Evolutionary conservation across 2,329 filamentous ascomycete genomes (phyloP).

Genomic region (Ambrosiella beaveri): DNA sequence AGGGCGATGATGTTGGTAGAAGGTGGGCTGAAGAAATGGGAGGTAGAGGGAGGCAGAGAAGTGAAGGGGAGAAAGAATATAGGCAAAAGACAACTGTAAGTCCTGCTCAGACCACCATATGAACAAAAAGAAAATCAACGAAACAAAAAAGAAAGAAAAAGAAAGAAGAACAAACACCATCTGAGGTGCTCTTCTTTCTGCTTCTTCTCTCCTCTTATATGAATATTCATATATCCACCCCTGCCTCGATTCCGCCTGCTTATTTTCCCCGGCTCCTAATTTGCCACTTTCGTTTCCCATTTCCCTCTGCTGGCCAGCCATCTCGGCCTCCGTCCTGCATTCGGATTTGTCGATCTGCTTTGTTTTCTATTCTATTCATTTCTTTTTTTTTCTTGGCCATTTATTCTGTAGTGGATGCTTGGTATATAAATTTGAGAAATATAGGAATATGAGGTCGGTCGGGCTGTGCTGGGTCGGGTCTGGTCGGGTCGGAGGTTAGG

Average conservation of each 20-base stretch:
- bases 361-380: no score
- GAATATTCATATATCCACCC: background rate
- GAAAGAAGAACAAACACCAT: background rate
- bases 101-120: background rate
- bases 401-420: no score
- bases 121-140: background rate
- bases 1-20: conserved; percentile 28
- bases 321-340: background rate
- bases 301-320: background rate
- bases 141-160: background rate
- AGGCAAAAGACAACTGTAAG: background rate
- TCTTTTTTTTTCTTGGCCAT: no score
- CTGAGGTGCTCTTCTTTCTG: no score
- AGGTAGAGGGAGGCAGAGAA: conserved; percentile 16
- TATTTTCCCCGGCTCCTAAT: background rate
- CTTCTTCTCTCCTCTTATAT: no score
- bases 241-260: background rate
- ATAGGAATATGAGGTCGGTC: no score
- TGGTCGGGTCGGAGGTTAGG: no score
- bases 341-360: background rate
- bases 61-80: background rate
- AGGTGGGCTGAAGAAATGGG: conserved; percentile 35
- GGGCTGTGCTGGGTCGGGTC: no score
- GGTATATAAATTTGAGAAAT: no score
- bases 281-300: background rate